Percentiles rank a stretch among this genome's conserved stretches.
These are phyloP conservation scores for Rhynchospora tenuis DNA, from an alignment of 176 grass and related monocot genomes.

Conservation along the genomic window DNA sequence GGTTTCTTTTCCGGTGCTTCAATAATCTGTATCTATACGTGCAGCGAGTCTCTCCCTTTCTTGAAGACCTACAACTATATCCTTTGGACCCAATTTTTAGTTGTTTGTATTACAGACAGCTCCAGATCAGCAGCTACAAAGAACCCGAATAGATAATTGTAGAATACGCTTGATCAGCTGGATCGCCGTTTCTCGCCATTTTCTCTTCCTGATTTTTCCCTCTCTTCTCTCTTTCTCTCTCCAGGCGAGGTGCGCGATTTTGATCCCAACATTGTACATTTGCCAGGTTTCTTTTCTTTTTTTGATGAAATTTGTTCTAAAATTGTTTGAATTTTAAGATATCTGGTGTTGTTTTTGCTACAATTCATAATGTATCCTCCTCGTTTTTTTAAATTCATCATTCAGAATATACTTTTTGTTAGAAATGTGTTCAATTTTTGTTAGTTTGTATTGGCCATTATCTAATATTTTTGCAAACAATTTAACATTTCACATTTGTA, in stretches of 20 bases:
- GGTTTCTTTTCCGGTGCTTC: not conserved
- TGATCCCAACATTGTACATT: not conserved
- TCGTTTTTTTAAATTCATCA: not conserved
- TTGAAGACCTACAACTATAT: too few species aligned
- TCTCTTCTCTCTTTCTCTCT: not conserved
- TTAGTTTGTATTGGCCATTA: not conserved
- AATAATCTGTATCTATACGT: not conserved
- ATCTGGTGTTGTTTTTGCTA: not conserved
- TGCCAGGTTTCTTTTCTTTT: not conserved
- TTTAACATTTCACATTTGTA: not conserved
- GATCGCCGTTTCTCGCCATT: conserved; percentile 11
- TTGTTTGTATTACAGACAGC: not conserved
- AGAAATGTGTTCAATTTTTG: not conserved
- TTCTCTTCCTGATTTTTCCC: not conserved
- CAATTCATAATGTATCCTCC: not conserved
- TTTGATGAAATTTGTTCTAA: not conserved
- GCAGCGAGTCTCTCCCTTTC: not conserved
- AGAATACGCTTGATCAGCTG: not conserved
- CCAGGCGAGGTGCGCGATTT: not conserved
- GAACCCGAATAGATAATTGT: not conserved
- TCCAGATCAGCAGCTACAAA: not conserved
- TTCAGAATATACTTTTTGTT: not conserved
- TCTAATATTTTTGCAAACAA: not conserved
- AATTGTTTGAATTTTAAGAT: not conserved
- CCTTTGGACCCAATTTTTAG: not conserved